These are phyloP conservation scores for Trichomonascaceae sp. DNA, from an alignment of 1,139 yeast genomes.

Conservation along the genomic window DNA sequence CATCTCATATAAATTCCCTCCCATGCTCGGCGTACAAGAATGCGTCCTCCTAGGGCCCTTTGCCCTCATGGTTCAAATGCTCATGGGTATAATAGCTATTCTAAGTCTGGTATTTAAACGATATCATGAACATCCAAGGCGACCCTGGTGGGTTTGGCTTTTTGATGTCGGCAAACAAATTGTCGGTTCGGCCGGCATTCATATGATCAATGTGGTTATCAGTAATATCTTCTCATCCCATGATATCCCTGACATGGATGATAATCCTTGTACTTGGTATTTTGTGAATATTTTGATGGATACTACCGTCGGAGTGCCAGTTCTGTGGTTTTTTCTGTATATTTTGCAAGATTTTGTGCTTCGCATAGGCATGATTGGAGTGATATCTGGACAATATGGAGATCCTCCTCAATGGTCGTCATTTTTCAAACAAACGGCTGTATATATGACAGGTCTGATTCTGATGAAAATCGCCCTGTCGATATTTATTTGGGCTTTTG, in stretches of 20 bases:
- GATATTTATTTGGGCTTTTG: constrained; percentile 47
- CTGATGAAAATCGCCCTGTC: constrained; percentile 52
- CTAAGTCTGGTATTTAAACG: constrained; percentile 71
- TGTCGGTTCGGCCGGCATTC: constrained; percentile 80
- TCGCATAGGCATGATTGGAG: constrained; percentile 45
- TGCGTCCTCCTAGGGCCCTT: constrained; percentile 41
- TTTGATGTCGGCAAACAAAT: constrained; percentile 89
- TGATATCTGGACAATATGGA: constrained; percentile 83
- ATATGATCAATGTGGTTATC: constrained; percentile 66
- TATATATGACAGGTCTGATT: constrained; percentile 56
- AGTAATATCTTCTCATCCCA: constrained; percentile 49
- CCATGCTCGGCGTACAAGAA: constrained; percentile 2
- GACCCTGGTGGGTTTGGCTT: constrained; percentile 85
- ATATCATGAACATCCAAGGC: constrained; percentile 69
- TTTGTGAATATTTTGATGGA: constrained; percentile 81
- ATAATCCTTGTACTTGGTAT: constrained; percentile 58
- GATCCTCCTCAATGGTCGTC: constrained; percentile 59
- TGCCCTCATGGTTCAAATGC: constrained; percentile 36
- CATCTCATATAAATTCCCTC: not conserved
- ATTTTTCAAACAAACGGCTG: constrained; percentile 64
- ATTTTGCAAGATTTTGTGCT: constrained; percentile 45
- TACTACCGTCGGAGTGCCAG: constrained; percentile 91
- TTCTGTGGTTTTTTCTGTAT: constrained; percentile 53
- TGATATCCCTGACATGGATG: constrained; percentile 30
- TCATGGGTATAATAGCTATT: constrained; percentile 68